Conservation (phyloP, 495 filamentous ascomycete genomes). For the Copromyces sp. region DNA sequence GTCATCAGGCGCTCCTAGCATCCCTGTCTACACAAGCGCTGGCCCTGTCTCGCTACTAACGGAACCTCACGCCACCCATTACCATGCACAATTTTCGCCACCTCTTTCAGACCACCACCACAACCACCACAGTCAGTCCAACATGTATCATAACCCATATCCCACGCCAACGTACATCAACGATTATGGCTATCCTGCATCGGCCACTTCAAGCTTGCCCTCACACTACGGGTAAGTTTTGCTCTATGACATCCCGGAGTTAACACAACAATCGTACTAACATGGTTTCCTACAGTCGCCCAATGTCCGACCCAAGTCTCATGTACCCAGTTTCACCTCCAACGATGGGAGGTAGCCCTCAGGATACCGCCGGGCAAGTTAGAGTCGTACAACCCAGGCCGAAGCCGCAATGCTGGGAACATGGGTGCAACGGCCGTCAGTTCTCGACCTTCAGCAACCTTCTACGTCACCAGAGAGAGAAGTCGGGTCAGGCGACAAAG, state of each 20-base stretch:
- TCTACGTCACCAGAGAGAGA: conserved; percentile 85
- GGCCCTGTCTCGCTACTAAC: conserved; percentile 35
- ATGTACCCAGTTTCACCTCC: conserved; percentile 33
- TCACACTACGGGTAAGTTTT: conserved; percentile 35
- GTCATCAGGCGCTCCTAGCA: conserved; percentile 23
- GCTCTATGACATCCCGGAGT: not conserved
- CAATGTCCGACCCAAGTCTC: conserved; percentile 29
- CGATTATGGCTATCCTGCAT: conserved; percentile 30
- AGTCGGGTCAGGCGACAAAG: conserved; percentile 78
- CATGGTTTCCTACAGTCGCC: conserved; percentile 15
- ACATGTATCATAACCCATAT: conserved; percentile 26
- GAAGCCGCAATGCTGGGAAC: conserved; percentile 91
- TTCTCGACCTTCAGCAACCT: conserved; percentile 96
- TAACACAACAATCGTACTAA: conserved; percentile 11
- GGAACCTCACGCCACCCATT: conserved; percentile 31
- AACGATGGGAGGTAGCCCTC: conserved; percentile 14
- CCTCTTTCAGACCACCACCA: conserved; percentile 29
- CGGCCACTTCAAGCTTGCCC: conserved; percentile 28
- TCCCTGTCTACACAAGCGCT: conserved; percentile 38
- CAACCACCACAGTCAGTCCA: conserved; percentile 20
- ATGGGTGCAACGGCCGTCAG: conserved; percentile 86
- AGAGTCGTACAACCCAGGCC: conserved; percentile 65
- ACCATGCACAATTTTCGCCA: conserved; percentile 34
- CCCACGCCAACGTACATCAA: conserved; percentile 21
- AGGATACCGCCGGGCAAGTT: conserved; percentile 40